Evolutionary conservation across 2,329 filamentous ascomycete genomes (phyloP).

Genomic region (Celoporthe dispersa): DNA sequence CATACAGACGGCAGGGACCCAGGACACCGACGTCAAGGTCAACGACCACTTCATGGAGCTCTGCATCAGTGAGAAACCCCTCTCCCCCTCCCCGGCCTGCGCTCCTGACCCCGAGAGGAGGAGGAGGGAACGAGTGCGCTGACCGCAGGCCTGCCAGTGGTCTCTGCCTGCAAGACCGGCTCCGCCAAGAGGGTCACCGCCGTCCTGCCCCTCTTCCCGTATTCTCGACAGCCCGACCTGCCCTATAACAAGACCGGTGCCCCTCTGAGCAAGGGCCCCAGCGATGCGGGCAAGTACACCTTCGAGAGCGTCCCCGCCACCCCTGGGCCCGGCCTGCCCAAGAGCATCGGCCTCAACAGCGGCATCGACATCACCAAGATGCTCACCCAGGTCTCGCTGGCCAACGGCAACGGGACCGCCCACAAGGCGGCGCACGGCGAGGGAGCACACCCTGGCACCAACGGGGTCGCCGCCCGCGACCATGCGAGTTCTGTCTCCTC

Average conservation of each 20-base stretch:
- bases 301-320: conserved; percentile 93
- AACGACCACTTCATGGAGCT: conserved; percentile 97
- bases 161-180: conserved; percentile 92
- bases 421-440: conserved; percentile 44
- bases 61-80: conserved; percentile 81
- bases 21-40: conserved; percentile 65
- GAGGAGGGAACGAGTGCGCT: conserved; percentile 7
- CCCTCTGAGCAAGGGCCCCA: conserved; percentile 73
- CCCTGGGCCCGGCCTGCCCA: conserved; percentile 72
- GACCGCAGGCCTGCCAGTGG: conserved; percentile 68
- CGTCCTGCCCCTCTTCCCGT: conserved; percentile 93
- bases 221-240: conserved; percentile 93
- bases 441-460: conserved; percentile 36
- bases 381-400: conserved; percentile 69
- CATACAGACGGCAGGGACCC: conserved; percentile 82
- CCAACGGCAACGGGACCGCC: conserved; percentile 48
- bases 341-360: conserved; percentile 67
- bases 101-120: not conserved
- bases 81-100: conserved; percentile 29
- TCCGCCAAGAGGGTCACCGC: conserved; percentile 93
- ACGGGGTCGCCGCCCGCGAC: conserved; percentile 43
- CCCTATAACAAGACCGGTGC: conserved; percentile 96
- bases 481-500: conserved; percentile 48
- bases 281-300: conserved; percentile 67
- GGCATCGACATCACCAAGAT: conserved; percentile 76